phyloP scores from a whole-genome alignment of 257 asterid genomes.

The Rehmannia glutinosa region DNA sequence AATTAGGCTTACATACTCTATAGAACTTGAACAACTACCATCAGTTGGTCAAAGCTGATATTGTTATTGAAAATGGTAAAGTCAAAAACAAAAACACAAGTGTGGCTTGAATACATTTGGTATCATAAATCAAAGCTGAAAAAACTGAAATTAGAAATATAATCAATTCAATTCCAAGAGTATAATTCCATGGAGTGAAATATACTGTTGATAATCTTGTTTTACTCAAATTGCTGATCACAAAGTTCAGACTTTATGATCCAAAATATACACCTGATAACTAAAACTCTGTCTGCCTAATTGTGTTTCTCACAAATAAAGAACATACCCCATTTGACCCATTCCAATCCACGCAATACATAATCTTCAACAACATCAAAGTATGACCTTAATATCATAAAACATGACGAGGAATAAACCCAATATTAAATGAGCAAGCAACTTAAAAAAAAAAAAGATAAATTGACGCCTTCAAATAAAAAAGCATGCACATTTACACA shows the following conservation, averaged over 20 bases:
- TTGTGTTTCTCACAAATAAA: not conserved
- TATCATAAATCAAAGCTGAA: not conserved
- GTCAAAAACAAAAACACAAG: not conserved
- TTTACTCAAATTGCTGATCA: not conserved
- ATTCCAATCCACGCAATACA: too few relatives aligned
- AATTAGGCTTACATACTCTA: not conserved
- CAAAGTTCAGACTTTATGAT: not conserved
- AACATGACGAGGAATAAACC: not conserved
- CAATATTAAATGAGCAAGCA: slow-evolving; percentile 3
- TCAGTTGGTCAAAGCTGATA: not conserved
- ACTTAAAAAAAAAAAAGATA: not conserved
- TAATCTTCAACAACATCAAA: too few relatives aligned
- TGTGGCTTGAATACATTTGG: not conserved
- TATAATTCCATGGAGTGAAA: not conserved
- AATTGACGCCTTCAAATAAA: not conserved
- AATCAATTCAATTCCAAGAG: not conserved
- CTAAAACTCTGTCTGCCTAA: not conserved
- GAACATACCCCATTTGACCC: not conserved
- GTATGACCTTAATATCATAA: too few relatives aligned
- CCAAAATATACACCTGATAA: not conserved
- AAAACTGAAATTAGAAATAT: not conserved
- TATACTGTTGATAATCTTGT: not conserved
- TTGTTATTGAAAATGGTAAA: not conserved
- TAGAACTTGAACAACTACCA: not conserved
- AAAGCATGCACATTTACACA: slow-evolving; percentile 18